Evolutionary conservation across 169 alveolate genomes (phyloP), one percentile per base, ranked within the genome.

Genomic region (Amoebophrya sp.): DNA sequence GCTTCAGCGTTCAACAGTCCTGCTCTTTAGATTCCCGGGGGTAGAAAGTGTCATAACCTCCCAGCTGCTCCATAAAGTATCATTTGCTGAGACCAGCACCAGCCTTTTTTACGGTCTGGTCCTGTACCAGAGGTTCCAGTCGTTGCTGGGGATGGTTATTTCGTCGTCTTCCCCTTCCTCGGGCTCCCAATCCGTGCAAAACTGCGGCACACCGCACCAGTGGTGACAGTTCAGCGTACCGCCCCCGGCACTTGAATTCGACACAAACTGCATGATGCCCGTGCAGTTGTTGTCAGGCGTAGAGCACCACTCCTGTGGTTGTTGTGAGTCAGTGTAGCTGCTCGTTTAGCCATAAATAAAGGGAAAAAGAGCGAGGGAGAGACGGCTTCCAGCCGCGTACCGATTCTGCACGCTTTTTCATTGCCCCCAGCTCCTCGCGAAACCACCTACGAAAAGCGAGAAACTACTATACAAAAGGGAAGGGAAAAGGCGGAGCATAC

Each of bases 221-320:
- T 58, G 78, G 23, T 58, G 78, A 58, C 78, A 58, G 78, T 58
- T 58, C 23, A 13, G 34, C 34, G 78, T 58, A 29, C 78, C 23
- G 34, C 23, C 23, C 5, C 78, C 78, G 2, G n/a, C n/a, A n/a
- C n/a, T n/a, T n/a, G n/a, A n/a, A n/a, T n/a, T n/a, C n/a, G n/a
- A n/a, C n/a, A 58, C 78, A 58, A 58, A 58, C 78, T 58, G 78
- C 78, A 58, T 58, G 78, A 58, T 58, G 38, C 78, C 78, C 78
- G 78, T 58, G 34, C 78, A 58, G 34, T 58, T 58, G 23, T 58
- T 58, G 38, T 16, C 78, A 7, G 4, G 4, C 78, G 26, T n/a
- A 4, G 78, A 58, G 34, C 78, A 58, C 78, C 78, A 58, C 0
- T 58, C 78, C 78, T 58, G 78, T 23, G 67, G 67, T 45, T 45